Evolutionary conservation across 371 early-diverging fungal species (phyloP).

Genomic region (Mucor piriformis): DNA sequence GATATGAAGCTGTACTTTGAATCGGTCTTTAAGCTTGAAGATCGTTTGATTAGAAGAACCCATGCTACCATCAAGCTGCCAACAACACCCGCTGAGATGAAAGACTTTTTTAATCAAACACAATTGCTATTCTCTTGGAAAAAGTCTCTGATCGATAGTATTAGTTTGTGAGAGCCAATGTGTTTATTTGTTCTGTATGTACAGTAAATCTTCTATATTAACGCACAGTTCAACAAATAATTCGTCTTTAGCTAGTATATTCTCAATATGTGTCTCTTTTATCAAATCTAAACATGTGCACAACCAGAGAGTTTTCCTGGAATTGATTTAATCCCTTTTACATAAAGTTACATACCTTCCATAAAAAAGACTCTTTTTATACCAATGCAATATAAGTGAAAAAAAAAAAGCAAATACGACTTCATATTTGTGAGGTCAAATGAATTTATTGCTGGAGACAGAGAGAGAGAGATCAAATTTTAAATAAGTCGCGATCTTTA

Average conservation of each 20-base stretch:
- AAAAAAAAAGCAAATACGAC: slow-evolving; percentile 1
- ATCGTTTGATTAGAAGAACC: slow-evolving; percentile 9
- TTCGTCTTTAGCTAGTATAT: slow-evolving; percentile 2
- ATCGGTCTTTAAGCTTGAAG: slow-evolving; percentile 11
- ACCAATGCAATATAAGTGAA: neutral
- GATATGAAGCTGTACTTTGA: slow-evolving; percentile 15
- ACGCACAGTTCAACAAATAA: slow-evolving; percentile 8
- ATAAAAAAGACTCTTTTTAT: neutral
- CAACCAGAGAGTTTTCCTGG: too few relatives aligned
- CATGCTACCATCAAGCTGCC: slow-evolving; percentile 4
- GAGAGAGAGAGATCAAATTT: neutral
- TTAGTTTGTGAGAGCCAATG: slow-evolving; percentile 5
- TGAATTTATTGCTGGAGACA: slow-evolving; percentile 1
- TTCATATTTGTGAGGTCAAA: neutral
- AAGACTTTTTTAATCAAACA: slow-evolving; percentile 10
- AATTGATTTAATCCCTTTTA: too few relatives aligned
- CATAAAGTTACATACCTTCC: too few relatives aligned
- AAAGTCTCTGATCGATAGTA: slow-evolving; percentile 14
- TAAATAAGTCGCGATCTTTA: neutral
- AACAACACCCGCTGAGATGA: slow-evolving; percentile 8
- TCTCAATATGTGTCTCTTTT: slow-evolving; percentile 3
- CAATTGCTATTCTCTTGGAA: slow-evolving; percentile 12
- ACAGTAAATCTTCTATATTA: slow-evolving; percentile 8
- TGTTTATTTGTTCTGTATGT: slow-evolving; percentile 12
- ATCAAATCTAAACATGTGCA: slow-evolving; percentile 5